phyloP scores from a whole-genome alignment of 805 yeast species.

The Lipomyces spencermartinsiae region DNA sequence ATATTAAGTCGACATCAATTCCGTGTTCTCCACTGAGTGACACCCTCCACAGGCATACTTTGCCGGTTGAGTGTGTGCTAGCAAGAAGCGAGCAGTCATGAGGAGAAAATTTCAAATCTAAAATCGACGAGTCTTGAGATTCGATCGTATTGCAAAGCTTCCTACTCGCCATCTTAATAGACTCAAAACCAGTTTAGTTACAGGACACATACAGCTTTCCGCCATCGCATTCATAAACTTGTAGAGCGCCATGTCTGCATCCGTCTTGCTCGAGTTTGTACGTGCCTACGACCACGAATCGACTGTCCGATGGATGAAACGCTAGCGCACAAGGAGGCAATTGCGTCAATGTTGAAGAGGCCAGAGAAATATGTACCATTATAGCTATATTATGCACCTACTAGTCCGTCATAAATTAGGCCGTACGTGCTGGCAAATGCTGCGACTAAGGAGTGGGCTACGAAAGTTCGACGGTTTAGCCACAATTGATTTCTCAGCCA shows the following conservation, averaged over 20 bases:
- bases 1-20: neutral
- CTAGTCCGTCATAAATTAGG: neutral
- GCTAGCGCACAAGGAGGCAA: constrained; percentile 87
- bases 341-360: constrained; percentile 46
- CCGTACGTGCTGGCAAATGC: neutral
- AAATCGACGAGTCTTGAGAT: constrained; percentile 55
- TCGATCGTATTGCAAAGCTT: constrained; percentile 22
- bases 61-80: constrained; percentile 84
- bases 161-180: constrained; percentile 21
- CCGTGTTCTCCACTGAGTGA: constrained; percentile 9
- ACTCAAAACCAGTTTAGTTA: neutral
- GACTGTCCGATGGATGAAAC: constrained; percentile 57
- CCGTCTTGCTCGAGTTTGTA: constrained; percentile 72
- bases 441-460: too few species aligned
- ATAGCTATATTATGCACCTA: neutral
- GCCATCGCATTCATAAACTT: constrained; percentile 49
- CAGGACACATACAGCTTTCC: constrained; percentile 21
- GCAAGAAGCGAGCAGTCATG: constrained; percentile 56
- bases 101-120: constrained; percentile 77
- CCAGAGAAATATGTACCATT: constrained; percentile 11
- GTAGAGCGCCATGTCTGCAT: constrained; percentile 67
- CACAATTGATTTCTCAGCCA: too few species aligned
- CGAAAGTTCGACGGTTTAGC: too few species aligned
- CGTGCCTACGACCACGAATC: constrained; percentile 72
- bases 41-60: constrained; percentile 66